These are phyloP conservation scores for Phytophthora kernoviae DNA, from an alignment of 352 stramenopile genomes.

Conservation along the genomic window DNA sequence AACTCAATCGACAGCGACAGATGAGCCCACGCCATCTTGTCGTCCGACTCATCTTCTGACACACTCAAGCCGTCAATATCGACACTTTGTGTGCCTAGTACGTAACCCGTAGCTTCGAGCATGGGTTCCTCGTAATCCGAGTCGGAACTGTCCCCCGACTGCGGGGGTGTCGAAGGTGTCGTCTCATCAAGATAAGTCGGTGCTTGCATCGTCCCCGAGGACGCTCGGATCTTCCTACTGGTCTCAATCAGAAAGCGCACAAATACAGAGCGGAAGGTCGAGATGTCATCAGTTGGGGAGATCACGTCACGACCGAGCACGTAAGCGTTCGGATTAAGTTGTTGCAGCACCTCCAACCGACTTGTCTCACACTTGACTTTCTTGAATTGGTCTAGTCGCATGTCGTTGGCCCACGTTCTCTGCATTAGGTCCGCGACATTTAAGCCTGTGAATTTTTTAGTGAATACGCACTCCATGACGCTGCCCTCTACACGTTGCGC, in stretches of 20 bases:
- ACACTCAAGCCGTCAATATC: slow-evolving; percentile 30
- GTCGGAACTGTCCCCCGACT: slow-evolving; percentile 15
- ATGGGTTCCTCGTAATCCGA: slow-evolving; percentile 16
- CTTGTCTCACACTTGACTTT: slow-evolving; percentile 55
- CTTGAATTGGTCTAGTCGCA: slow-evolving; percentile 43
- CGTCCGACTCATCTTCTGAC: slow-evolving; percentile 11
- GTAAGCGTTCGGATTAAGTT: slow-evolving; percentile 41
- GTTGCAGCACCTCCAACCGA: slow-evolving; percentile 47
- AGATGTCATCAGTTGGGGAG: slow-evolving; percentile 31
- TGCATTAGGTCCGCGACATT: slow-evolving; percentile 40
- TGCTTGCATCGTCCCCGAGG: slow-evolving; percentile 11
- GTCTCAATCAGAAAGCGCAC: slow-evolving; percentile 48
- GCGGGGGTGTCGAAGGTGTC: slow-evolving; percentile 14
- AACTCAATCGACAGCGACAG: slow-evolving; percentile 54
- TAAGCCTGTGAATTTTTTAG: slow-evolving; percentile 41
- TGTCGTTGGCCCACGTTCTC: slow-evolving; percentile 48
- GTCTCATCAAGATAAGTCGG: slow-evolving; percentile 29
- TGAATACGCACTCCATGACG: slow-evolving; percentile 51
- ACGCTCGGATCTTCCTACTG: slow-evolving; percentile 16
- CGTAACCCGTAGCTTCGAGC: slow-evolving; percentile 41
- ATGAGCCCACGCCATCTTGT: slow-evolving; percentile 46
- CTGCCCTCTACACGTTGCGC: slow-evolving; percentile 34
- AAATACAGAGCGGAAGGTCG: slow-evolving; percentile 48
- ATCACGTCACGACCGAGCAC: slow-evolving; percentile 51
- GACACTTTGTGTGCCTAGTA: slow-evolving; percentile 53